These are phyloP conservation scores for Gnomoniopsis sp. DNA, from an alignment of 2,329 filamentous ascomycete species.

Conservation along the genomic window DNA sequence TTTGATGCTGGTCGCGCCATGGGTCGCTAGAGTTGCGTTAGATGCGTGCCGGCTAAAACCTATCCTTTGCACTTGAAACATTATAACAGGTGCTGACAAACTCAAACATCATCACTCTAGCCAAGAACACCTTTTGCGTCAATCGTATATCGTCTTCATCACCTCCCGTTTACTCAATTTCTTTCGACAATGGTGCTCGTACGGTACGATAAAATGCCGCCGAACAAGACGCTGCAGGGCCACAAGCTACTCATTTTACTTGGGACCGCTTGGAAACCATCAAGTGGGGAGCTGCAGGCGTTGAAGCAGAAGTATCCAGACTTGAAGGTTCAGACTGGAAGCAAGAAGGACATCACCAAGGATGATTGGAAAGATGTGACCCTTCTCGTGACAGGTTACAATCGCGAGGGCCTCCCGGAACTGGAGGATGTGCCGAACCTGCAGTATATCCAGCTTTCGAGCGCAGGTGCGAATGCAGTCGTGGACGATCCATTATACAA, in stretches of 20 bases:
- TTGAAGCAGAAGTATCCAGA: slow-evolving; percentile 40
- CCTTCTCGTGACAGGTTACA: slow-evolving; percentile 31
- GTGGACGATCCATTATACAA: slow-evolving; percentile 43
- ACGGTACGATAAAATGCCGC: slow-evolving; percentile 8
- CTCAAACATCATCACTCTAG: neutral
- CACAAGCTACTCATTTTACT: slow-evolving; percentile 45
- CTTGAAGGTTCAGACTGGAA: slow-evolving; percentile 36
- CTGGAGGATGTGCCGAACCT: slow-evolving; percentile 42
- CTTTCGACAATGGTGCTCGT: slow-evolving; percentile 7
- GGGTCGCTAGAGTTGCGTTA: slow-evolving; percentile 1
- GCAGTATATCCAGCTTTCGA: slow-evolving; percentile 51
- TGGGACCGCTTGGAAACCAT: slow-evolving; percentile 26
- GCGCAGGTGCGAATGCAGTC: slow-evolving; percentile 51
- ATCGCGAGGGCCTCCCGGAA: slow-evolving; percentile 42
- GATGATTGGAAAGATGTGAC: slow-evolving; percentile 48
- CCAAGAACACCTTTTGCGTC: neutral
- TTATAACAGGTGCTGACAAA: slow-evolving; percentile 2
- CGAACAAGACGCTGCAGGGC: slow-evolving; percentile 39
- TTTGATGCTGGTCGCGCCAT: slow-evolving; percentile 1
- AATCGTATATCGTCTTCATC: neutral
- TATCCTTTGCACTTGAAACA: neutral
- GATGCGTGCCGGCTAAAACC: neutral
- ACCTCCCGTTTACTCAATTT: neutral
- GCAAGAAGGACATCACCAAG: slow-evolving; percentile 26
- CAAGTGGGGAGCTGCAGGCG: slow-evolving; percentile 31